A percentile compares a stretch with the other conserved stretches of the same genome.
These are phyloP conservation scores for Podaxis sp. DNA, from an alignment of 768 basidiomycete genomes.

Conservation along the genomic window DNA sequence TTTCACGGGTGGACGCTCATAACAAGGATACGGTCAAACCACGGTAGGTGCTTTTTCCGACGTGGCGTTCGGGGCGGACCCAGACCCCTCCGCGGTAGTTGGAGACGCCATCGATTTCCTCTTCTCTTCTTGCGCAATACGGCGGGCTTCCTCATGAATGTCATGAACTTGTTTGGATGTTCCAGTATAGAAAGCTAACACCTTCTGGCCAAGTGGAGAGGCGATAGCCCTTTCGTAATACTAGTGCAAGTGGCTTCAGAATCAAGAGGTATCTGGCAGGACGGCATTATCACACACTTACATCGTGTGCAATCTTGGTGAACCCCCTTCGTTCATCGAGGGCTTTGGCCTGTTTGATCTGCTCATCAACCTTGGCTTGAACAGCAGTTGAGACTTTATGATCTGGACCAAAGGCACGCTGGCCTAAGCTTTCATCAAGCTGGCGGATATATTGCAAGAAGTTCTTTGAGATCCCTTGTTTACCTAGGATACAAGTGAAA, in stretches of 20 bases:
- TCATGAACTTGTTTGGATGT: constrained; percentile 88
- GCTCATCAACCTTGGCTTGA: constrained; percentile 59
- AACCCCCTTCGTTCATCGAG: constrained; percentile 84
- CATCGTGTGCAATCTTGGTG: constrained; percentile 66
- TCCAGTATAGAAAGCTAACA: constrained; percentile 79
- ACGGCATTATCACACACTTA: constrained; percentile 27
- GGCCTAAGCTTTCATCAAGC: constrained; percentile 70
- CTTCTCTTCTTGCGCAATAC: constrained; percentile 71
- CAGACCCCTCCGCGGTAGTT: constrained; percentile 16
- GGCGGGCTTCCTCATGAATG: constrained; percentile 89
- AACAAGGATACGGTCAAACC: neutral
- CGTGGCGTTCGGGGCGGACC: neutral
- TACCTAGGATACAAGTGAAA: constrained; percentile 35
- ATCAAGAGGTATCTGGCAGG: neutral
- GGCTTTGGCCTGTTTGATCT: constrained; percentile 64
- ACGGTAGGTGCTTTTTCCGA: neutral
- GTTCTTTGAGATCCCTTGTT: constrained; percentile 84
- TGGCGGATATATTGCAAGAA: constrained; percentile 79
- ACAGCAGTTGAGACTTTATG: constrained; percentile 78
- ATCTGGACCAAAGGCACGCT: constrained; percentile 72
- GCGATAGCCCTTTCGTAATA: constrained; percentile 76
- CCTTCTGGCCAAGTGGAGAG: constrained; percentile 77
- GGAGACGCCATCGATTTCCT: constrained; percentile 12
- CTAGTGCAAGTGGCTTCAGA: constrained; percentile 31
- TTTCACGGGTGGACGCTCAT: neutral